Percentiles rank a stretch among this genome's conserved stretches.
These are phyloP conservation scores for Lactarius hengduanensis DNA, from an alignment of 768 basidiomycete genomes.

Conservation along the genomic window DNA sequence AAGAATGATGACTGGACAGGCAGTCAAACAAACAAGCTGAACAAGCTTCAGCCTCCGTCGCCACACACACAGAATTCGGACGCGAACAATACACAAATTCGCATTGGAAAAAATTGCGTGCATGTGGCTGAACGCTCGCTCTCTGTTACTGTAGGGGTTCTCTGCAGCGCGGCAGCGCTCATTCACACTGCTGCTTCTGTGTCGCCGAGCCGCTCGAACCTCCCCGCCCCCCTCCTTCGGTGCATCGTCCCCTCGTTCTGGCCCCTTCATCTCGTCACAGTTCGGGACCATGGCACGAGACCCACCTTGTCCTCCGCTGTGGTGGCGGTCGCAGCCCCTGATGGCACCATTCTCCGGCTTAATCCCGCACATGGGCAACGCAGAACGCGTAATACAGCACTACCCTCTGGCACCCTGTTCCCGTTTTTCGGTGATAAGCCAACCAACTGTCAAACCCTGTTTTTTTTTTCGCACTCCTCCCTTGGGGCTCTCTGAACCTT, in stretches of 20 bases:
- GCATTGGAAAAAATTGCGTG: background rate
- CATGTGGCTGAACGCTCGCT: background rate
- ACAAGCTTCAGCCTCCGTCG: background rate
- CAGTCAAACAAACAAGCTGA: background rate
- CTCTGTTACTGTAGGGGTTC: background rate
- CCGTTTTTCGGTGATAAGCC: constrained; percentile 21
- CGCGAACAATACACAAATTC: background rate
- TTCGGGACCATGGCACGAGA: background rate
- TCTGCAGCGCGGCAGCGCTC: background rate
- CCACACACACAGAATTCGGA: background rate
- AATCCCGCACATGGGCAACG: constrained; percentile 4
- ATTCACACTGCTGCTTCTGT: background rate
- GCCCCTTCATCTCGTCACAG: background rate
- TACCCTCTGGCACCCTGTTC: constrained; percentile 13
- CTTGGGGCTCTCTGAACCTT: constrained; percentile 12
- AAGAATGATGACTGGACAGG: background rate
- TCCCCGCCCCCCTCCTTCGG: background rate
- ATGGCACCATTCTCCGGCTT: constrained; percentile 5
- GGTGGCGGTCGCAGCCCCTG: background rate
- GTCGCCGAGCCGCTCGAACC: background rate
- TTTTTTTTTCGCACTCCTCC: constrained; percentile 12
- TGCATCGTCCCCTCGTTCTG: background rate
- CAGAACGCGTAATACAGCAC: constrained; percentile 5
- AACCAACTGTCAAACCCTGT: constrained; percentile 18
- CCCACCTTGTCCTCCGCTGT: constrained; percentile 9